Evolutionary conservation across 768 basidiomycete genomes (phyloP).

Genomic region (Mycena haematopus): DNA sequence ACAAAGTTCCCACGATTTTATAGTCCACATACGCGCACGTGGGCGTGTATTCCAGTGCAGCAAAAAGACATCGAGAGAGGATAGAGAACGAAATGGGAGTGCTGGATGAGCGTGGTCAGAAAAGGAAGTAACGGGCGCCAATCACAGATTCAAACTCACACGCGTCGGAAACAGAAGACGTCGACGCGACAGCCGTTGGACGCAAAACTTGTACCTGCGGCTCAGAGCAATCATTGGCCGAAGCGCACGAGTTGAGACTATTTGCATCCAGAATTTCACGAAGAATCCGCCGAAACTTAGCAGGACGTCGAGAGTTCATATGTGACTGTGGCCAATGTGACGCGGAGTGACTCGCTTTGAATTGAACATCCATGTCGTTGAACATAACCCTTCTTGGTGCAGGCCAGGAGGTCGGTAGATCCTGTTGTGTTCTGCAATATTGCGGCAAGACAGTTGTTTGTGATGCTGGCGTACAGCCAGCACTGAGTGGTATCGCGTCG

Average conservation of each 20-base stretch:
- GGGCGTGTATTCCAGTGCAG: background rate
- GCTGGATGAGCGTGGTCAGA: slow-evolving; percentile 7
- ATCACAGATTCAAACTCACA: background rate
- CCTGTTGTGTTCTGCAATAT: slow-evolving; percentile 96
- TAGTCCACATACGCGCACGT: background rate
- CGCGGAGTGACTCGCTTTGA: no score
- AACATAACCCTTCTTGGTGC: slow-evolving; percentile 93
- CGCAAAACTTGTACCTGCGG: no score
- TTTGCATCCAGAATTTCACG: no score
- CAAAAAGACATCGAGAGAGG: background rate
- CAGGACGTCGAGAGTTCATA: no score
- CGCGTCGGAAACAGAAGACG: background rate
- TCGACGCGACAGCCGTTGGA: no score
- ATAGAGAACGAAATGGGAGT: background rate
- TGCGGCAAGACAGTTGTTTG: slow-evolving; percentile 94
- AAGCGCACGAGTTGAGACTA: no score
- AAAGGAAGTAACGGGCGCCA: slow-evolving; percentile 2
- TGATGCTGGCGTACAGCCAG: slow-evolving; percentile 96
- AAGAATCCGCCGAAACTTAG: no score
- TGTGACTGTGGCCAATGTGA: no score
- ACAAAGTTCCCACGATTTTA: slow-evolving; percentile 1
- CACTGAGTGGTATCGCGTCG: slow-evolving; percentile 92
- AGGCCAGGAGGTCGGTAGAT: slow-evolving; percentile 96
- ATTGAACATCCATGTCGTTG: slow-evolving; percentile 50
- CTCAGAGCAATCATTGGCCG: no score